Percentiles rank a stretch among this genome's conserved stretches.
Conservation (phyloP, 768 basidiomycete genomes). For the Podaxis mareebaensis region DNA sequence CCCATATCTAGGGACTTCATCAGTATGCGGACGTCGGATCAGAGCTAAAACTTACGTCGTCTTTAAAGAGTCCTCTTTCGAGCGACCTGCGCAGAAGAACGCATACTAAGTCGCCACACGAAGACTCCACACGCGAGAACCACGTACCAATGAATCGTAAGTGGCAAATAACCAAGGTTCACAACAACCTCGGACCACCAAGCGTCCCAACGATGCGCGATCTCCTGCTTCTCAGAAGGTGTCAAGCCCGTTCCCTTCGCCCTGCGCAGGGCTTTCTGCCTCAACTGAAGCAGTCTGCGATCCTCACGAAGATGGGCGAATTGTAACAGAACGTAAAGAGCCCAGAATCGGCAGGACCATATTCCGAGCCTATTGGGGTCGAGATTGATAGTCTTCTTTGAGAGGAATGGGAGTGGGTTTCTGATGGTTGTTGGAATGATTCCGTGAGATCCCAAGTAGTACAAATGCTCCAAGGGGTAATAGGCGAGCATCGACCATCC, state of each 20-base stretch:
- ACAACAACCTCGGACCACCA: slow-evolving; percentile 72
- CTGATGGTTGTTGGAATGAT: slow-evolving; percentile 60
- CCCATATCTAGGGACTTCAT: slow-evolving; percentile 35
- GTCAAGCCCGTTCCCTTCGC: slow-evolving; percentile 51
- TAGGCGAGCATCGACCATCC: slow-evolving; percentile 79
- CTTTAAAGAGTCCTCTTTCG: slow-evolving; percentile 63
- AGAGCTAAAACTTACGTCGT: slow-evolving; percentile 48
- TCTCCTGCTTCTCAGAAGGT: slow-evolving; percentile 54
- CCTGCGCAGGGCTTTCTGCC: slow-evolving; percentile 57
- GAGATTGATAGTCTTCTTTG: slow-evolving; percentile 42
- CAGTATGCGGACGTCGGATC: slow-evolving; percentile 7
- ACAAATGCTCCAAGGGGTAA: slow-evolving; percentile 79
- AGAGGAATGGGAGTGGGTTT: slow-evolving; percentile 42
- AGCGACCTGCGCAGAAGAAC: slow-evolving; percentile 56
- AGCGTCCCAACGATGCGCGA: slow-evolving; percentile 61
- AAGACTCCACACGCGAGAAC: not conserved
- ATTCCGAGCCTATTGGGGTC: slow-evolving; percentile 50
- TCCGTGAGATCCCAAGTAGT: slow-evolving; percentile 61
- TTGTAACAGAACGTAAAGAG: slow-evolving; percentile 73
- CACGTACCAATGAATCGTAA: slow-evolving; percentile 81
- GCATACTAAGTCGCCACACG: not conserved
- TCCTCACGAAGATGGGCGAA: slow-evolving; percentile 75
- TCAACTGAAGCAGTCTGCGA: slow-evolving; percentile 53
- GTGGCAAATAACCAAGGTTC: slow-evolving; percentile 76
- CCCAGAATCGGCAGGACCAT: slow-evolving; percentile 86